A percentile compares a stretch with the other conserved stretches of the same genome.
These are phyloP conservation scores for Volvariella surrecta DNA, from an alignment of 1,284 basidiomycete species.

Conservation along the genomic window DNA sequence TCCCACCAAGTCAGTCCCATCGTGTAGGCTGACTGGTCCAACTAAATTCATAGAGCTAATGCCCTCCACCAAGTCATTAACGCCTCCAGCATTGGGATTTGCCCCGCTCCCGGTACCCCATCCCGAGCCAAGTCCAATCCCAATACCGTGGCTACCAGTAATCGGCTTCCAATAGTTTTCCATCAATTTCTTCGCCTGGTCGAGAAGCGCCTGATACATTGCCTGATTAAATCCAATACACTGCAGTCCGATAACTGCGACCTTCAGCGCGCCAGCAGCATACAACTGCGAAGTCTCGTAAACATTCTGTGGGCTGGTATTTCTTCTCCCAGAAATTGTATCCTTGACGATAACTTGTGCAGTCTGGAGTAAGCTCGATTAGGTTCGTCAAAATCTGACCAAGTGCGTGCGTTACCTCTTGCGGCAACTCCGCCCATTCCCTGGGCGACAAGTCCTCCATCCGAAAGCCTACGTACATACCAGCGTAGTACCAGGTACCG, in stretches of 20 bases:
- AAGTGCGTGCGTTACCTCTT: conserved; percentile 38
- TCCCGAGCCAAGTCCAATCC: too few relatives aligned
- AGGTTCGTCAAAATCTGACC: conserved; percentile 2
- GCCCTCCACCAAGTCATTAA: too few relatives aligned
- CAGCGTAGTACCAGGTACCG: conserved; percentile 73
- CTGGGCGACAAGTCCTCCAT: conserved; percentile 54
- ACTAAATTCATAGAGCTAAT: too few relatives aligned
- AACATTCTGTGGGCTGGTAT: conserved; percentile 64
- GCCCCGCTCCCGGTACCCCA: too few relatives aligned
- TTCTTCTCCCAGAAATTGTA: conserved; percentile 59
- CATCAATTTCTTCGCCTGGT: conserved; percentile 33
- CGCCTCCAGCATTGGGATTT: too few relatives aligned
- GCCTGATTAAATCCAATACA: conserved; percentile 64
- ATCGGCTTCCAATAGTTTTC: neutral
- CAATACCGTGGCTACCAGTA: too few relatives aligned
- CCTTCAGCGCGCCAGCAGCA: conserved; percentile 56
- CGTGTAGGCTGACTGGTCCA: too few relatives aligned
- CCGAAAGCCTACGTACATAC: conserved; percentile 57
- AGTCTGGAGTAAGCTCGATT: conserved; percentile 32
- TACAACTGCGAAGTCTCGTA: conserved; percentile 69
- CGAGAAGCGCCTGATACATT: conserved; percentile 54
- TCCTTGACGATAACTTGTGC: conserved; percentile 58
- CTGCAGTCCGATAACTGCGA: conserved; percentile 63
- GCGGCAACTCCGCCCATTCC: conserved; percentile 59
- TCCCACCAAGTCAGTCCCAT: too few relatives aligned